Evolutionary conservation across 164 flowering plant species (phyloP), one percentile per base, ranked within the genome.

Genomic region (Stephania cephalantha): DNA sequence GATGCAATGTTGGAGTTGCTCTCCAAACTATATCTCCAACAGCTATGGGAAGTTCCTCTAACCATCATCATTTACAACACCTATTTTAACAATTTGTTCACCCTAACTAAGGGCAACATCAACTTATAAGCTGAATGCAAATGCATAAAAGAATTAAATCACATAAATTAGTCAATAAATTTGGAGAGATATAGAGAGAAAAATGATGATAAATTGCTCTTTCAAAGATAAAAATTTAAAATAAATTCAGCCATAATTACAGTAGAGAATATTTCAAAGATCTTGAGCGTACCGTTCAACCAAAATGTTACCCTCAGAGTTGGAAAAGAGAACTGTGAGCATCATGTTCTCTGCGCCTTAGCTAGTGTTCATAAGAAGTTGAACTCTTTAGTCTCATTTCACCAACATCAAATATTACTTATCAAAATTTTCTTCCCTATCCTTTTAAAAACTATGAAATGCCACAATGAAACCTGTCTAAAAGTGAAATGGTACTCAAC

Each of bases 321-420:
- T 83, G 69, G 85, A 83, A 79, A 83, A 78, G 77, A 83, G 85
- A 70, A 83, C 85, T 12, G 83, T 82, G 6, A 83, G 85, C 77
- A 83, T 46, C 85, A 83, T 83, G 44, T 81, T 78, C 15, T n/a
- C 18, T 69, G 42, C 42, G 4, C 42, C 42, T 35, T 35, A 35
- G 42, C 4, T 35, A 2, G 1, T 35, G 42, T 35, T 35, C 42
- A 35, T 1, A 35, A 35, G 0, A 35, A 35, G 42, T 35, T 35
- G 42, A 35, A 35, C 42, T 2, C 42, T 4, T 35, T 35, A 35
- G 42, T 35, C 42, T 35, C 42, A 35, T 35, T 35, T 35, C 42
- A 35, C 42, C 42, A 35, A 35, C 42, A 35, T 35, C 42, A 35
- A 35, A 35, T 4, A 35, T 35, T 35, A 35, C 4, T 35, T 35